A percentile compares a stretch with the other conserved stretches of the same genome.
Conservation (phyloP, 257 asterid genomes). For the Solanum stenotomum region DNA sequence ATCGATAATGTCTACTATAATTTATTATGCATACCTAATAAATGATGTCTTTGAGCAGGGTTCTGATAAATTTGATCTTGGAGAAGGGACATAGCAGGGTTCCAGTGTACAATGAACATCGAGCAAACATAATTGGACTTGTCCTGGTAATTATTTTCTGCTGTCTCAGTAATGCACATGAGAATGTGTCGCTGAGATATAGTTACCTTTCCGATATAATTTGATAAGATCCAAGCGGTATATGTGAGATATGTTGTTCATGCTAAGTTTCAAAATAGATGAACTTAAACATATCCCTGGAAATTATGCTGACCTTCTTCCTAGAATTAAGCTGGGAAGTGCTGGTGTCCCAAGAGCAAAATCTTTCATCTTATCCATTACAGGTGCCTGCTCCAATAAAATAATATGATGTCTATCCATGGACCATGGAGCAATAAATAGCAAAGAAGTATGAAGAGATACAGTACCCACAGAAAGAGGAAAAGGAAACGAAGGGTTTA, state of each 20-base stretch:
- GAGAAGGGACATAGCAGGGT: constrained; percentile 75
- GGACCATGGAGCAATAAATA: neutral
- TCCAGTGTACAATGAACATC: constrained; percentile 66
- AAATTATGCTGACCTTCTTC: neutral
- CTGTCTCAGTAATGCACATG: neutral
- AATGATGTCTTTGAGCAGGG: constrained; percentile 22
- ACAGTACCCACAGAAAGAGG: neutral
- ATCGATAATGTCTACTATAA: neutral
- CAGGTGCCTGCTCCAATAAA: neutral
- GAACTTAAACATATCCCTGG: neutral
- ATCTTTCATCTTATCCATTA: neutral
- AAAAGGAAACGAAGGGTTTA: neutral
- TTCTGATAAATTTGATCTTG: constrained; percentile 48
- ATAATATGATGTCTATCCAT: neutral
- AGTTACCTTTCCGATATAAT: neutral
- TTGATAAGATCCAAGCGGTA: no score
- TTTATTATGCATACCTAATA: neutral
- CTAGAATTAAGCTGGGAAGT: neutral
- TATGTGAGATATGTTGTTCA: neutral
- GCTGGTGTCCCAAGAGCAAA: neutral
- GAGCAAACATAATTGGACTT: constrained; percentile 57
- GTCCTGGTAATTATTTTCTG: constrained; percentile 42
- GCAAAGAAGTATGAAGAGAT: neutral
- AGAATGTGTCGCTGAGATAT: neutral
- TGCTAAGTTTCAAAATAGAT: neutral